A percentile compares a stretch with the other conserved stretches of the same genome.
These are phyloP conservation scores for Penicillium silybi DNA, from an alignment of 495 filamentous ascomycete genomes.

Conservation along the genomic window DNA sequence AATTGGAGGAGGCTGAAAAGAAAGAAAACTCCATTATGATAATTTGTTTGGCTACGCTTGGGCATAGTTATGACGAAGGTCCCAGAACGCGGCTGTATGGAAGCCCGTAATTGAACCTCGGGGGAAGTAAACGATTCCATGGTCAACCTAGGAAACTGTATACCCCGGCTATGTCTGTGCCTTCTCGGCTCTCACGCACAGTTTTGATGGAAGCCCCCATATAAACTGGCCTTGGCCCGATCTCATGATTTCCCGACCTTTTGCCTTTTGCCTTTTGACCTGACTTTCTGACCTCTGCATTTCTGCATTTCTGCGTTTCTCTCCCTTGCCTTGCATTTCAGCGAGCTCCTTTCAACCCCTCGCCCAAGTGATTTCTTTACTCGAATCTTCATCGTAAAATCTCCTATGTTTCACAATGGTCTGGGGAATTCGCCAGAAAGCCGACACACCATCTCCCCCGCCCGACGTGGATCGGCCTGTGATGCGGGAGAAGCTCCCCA, in stretches of 20 bases:
- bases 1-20: not conserved
- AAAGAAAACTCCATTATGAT: too few species aligned
- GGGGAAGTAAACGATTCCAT: conserved; percentile 10
- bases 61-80: not conserved
- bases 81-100: not conserved
- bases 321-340: conserved; percentile 6
- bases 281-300: not conserved
- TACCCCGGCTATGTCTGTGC: conserved; percentile 14
- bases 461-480: conserved; percentile 44
- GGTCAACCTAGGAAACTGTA: conserved; percentile 8
- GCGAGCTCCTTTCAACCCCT: not conserved
- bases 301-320: not conserved
- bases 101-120: conserved; percentile 6
- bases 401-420: conserved; percentile 33
- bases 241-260: not conserved
- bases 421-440: conserved; percentile 29
- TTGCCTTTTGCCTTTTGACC: not conserved
- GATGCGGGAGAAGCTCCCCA: conserved; percentile 59
- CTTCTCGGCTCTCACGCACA: conserved; percentile 9
- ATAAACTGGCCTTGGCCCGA: not conserved
- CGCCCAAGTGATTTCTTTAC: not conserved
- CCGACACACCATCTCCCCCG: conserved; percentile 23
- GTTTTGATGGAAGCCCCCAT: conserved; percentile 1
- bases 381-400: not conserved
- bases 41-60: not conserved